Base-by-base conservation (phyloP, 2,329 filamentous ascomycete genomes). In the Decorospora gaudefroyi region DNA sequence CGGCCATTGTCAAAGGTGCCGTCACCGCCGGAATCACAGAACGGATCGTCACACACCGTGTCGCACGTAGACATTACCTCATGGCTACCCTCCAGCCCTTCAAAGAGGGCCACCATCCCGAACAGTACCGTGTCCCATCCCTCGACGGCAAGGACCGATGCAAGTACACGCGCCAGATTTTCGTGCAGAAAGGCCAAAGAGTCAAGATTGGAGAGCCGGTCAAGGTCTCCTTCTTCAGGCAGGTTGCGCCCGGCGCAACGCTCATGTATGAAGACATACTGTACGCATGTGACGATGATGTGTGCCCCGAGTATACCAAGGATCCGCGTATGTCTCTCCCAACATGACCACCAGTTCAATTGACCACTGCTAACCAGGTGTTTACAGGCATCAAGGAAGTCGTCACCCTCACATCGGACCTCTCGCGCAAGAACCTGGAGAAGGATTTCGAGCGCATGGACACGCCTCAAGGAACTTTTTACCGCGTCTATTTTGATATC, bases 401-500 rank as follows among this genome's bases (percentile, higher is more conserved):
- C 44, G 93, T 97, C 55, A 99, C 93, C 1, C 84, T 99, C 36
- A 97, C 93, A 2, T 97, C 92, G 2, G 93, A 99, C 69, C 80
- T 99, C 44, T 96, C 91, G 34, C 87, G 92, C 62, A 99, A 97
- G 80, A 97, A 97, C 70, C 85, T 99, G 9, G 93, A 99, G 73
- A 97, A 96, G 75, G 93, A 99, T 72, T 99, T 99, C 65, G 93
- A 99, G 75, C 85, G 93, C 68, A 97, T 97, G 93, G 93, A 97
- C 70, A 97, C 93, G 1, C 91, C 93, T 4, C 92, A 99, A 72
- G 93, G 93, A 69, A 59, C 82, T 75, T 60, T 87, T 19, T 74
- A 80, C 61, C 74, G 79, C 37, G 84, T 90, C 37, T 88, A 87
- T 71, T 76, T 76, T 55, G 88, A 92, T 63, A 80, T 92, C 65